Conservation (phyloP, 1,284 basidiomycete species). For the Trichosporon coremiiforme region DNA sequence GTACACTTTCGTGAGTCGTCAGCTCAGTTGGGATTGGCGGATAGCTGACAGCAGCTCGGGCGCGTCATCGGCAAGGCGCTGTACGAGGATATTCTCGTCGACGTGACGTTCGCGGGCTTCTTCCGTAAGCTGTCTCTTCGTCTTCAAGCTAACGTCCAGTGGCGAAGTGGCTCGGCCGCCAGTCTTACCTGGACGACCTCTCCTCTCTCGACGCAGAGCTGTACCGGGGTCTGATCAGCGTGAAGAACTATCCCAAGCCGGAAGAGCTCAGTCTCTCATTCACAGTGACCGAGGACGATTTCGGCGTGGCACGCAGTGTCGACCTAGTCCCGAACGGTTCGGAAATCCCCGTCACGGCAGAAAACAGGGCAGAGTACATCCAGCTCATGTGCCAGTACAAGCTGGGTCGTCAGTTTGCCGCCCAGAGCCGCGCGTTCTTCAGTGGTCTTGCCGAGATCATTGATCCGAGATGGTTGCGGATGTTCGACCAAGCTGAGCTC, state of each 20-base stretch:
- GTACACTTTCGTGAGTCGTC: slow-evolving; percentile 71
- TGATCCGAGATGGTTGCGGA: slow-evolving; percentile 84
- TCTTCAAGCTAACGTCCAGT: slow-evolving; percentile 57
- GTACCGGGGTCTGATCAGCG: slow-evolving; percentile 76
- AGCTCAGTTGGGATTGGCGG: slow-evolving; percentile 1
- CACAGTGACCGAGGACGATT: slow-evolving; percentile 85
- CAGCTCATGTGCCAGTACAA: slow-evolving; percentile 86
- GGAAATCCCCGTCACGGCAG: slow-evolving; percentile 81
- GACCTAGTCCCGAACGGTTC: slow-evolving; percentile 83
- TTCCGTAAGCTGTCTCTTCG: slow-evolving; percentile 61
- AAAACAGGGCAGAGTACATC: slow-evolving; percentile 89
- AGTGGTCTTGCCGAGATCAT: slow-evolving; percentile 81
- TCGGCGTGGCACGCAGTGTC: slow-evolving; percentile 75
- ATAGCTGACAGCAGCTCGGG: slow-evolving; percentile 62
- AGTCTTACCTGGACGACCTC: slow-evolving; percentile 87
- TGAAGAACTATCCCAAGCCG: slow-evolving; percentile 87
- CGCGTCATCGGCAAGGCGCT: slow-evolving; percentile 92
- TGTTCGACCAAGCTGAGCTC: slow-evolving; percentile 93
- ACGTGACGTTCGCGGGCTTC: slow-evolving; percentile 93
- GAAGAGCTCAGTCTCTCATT: slow-evolving; percentile 95
- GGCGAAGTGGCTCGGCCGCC: slow-evolving; percentile 74
- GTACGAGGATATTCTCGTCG: slow-evolving; percentile 95
- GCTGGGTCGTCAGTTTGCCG: slow-evolving; percentile 82
- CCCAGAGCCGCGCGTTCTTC: slow-evolving; percentile 72
- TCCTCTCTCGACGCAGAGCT: slow-evolving; percentile 88